Conservation (phyloP, 805 yeast genomes). For the Wickerhamomyces pijperi region DNA sequence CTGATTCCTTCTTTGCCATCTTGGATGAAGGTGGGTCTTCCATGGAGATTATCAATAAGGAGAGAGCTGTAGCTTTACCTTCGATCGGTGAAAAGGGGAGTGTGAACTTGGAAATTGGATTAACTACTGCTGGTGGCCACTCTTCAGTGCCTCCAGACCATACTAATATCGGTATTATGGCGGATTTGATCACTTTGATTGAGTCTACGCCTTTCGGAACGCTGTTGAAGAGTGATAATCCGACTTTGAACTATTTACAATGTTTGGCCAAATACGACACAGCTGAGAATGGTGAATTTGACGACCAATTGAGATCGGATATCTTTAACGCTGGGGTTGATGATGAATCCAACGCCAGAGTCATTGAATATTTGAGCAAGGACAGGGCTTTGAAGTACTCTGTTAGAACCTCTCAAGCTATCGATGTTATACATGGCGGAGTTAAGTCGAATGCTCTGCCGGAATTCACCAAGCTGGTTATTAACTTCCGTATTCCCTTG, state of each 20-base stretch:
- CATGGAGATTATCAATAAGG: slow-evolving; percentile 13
- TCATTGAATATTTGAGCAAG: slow-evolving; percentile 24
- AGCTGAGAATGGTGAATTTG: slow-evolving; percentile 18
- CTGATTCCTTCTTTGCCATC: slow-evolving; percentile 43
- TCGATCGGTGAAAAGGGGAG: slow-evolving; percentile 57
- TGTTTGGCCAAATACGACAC: slow-evolving; percentile 56
- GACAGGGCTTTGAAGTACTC: slow-evolving; percentile 33
- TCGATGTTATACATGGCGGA: slow-evolving; percentile 54
- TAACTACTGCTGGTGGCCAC: slow-evolving; percentile 63
- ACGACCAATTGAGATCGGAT: slow-evolving; percentile 12
- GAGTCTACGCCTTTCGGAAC: slow-evolving; percentile 45
- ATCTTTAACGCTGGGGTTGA: slow-evolving; percentile 24
- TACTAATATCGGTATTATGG: slow-evolving; percentile 58
- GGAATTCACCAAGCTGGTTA: slow-evolving; percentile 34
- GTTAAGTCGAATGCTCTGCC: slow-evolving; percentile 60
- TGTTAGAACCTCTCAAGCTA: slow-evolving; percentile 29
- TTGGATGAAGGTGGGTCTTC: slow-evolving; percentile 59
- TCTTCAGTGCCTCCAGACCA: slow-evolving; percentile 64
- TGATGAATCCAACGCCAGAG: slow-evolving; percentile 23
- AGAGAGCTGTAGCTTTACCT: slow-evolving; percentile 35
- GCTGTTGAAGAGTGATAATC: slow-evolving; percentile 36
- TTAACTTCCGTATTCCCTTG: slow-evolving; percentile 40
- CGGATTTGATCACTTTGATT: slow-evolving; percentile 40
- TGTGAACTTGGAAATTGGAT: slow-evolving; percentile 35
- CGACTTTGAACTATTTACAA: slow-evolving; percentile 40